phyloP scores from a whole-genome alignment of 345 rosid genomes.

The Boechera retrofracta region DNA sequence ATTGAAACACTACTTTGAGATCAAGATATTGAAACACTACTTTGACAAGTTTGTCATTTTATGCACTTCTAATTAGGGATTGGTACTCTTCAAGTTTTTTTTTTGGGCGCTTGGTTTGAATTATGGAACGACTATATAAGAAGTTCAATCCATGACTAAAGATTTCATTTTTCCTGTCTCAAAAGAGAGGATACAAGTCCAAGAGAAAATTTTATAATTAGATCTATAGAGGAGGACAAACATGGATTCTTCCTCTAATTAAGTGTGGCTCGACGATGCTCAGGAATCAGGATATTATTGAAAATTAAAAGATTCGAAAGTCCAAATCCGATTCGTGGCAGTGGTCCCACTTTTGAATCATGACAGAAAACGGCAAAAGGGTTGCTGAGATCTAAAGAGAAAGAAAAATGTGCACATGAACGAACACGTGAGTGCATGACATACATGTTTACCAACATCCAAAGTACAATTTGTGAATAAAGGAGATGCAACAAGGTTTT shows the following conservation, averaged over 20 bases:
- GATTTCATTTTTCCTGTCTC: no score
- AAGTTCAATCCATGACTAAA: neutral
- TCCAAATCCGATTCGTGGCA: neutral
- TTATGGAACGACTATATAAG: neutral
- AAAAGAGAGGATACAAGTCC: no score
- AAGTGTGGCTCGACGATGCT: slow-evolving; percentile 1
- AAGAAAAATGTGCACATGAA: slow-evolving; percentile 31
- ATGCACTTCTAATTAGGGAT: neutral
- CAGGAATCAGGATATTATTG: neutral
- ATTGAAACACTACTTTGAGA: no score
- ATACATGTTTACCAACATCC: slow-evolving; percentile 1
- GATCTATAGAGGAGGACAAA: neutral
- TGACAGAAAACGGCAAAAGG: slow-evolving; percentile 5
- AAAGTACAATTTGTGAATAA: neutral
- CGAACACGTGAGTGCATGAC: slow-evolving; percentile 24
- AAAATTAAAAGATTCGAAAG: neutral
- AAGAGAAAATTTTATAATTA: no score
- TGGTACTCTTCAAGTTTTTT: neutral
- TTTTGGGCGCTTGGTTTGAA: neutral
- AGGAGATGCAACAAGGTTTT: slow-evolving; percentile 18
- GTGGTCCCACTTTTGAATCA: slow-evolving; percentile 7
- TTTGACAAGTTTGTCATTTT: no score
- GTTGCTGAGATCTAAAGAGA: slow-evolving; percentile 19
- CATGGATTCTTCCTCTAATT: slow-evolving; percentile 7
- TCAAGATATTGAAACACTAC: no score